Base-by-base conservation (phyloP, 129 eudicot species). In the Lonicera japonica region DNA sequence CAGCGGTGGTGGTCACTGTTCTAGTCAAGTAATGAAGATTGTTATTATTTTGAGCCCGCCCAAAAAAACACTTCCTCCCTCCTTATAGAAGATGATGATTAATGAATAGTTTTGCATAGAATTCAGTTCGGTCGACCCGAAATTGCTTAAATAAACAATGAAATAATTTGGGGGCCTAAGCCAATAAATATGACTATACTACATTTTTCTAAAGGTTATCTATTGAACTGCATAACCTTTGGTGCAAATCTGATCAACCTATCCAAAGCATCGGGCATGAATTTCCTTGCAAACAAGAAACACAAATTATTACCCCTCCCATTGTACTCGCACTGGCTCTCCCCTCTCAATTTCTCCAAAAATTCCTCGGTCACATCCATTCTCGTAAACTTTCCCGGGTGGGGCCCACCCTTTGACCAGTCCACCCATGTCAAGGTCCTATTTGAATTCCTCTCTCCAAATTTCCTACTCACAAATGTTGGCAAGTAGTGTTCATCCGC, bases 401-500 rank as follows among this genome's bases (percentile, higher is more conserved):
- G 98, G 21, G 90, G 83, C 11, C 98, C 98, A 0, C 98, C 96
- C 75, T 60, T 75, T 0, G 95, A 71, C 98, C 98, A 92, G 69
- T 92, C 91, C 24, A 80, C 98, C 71, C 72, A 92, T 45, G 88
- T 80, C 73, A 92, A 70, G 5, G 85, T 78, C 63, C 98, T 65
- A 25, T 82, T 78, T 2, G 95, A 67, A 54, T 77, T 91, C 39
- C 21, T 75, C 58, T 58, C 60, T 0, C 70, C 72, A 9, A 79
- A 87, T 7, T 58, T 61, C 66, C 70, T 76, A 52, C 64, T 78
- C 48, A 87, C 84, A 59, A 85, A 78, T 34, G 98, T 92, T 16
- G 98, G 90, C 64, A 92, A 58, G 79, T 92, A 92, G 56, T 92
- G 98, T 58, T 92, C 98, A 25, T 92, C 98, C 0, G 96, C 77